These are phyloP conservation scores for Trichoderma parareesei DNA, from an alignment of 495 filamentous ascomycete species.

Conservation along the genomic window DNA sequence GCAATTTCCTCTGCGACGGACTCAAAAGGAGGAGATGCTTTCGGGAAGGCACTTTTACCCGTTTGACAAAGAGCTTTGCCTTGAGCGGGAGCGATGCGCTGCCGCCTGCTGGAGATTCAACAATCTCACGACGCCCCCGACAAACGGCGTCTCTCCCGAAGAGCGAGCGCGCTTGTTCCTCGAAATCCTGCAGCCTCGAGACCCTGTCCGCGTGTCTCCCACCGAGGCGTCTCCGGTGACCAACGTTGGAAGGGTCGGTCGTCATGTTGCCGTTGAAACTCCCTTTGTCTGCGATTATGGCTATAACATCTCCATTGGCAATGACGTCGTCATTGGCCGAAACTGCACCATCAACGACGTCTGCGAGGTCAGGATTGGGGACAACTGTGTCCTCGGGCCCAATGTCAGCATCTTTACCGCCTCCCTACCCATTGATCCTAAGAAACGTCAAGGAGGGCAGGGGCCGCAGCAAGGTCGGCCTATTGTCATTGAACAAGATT, in stretches of 20 bases:
- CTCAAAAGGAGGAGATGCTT: constrained; percentile 94
- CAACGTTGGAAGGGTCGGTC: constrained; percentile 58
- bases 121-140: constrained; percentile 67
- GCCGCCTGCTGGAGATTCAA: constrained; percentile 84
- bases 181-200: constrained; percentile 53
- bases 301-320: constrained; percentile 84
- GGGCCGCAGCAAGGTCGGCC: constrained; percentile 63
- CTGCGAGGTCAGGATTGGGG: constrained; percentile 62
- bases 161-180: constrained; percentile 76
- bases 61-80: constrained; percentile 65
- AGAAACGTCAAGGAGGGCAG: constrained; percentile 63
- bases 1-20: constrained; percentile 40
- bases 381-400: constrained; percentile 72
- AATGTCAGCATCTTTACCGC: constrained; percentile 81
- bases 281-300: constrained; percentile 95
- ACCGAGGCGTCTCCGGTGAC: constrained; percentile 38
- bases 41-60: constrained; percentile 72
- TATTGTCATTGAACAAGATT: constrained; percentile 80
- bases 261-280: constrained; percentile 72
- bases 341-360: constrained; percentile 86
- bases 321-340: constrained; percentile 76
- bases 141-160: constrained; percentile 61
- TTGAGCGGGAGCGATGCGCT: constrained; percentile 83
- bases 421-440: constrained; percentile 67
- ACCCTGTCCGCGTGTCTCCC: constrained; percentile 40